Percentiles rank a stretch among this genome's conserved stretches.
Conservation (phyloP, 306 rosid species). For the Cucurbita pepo region DNA sequence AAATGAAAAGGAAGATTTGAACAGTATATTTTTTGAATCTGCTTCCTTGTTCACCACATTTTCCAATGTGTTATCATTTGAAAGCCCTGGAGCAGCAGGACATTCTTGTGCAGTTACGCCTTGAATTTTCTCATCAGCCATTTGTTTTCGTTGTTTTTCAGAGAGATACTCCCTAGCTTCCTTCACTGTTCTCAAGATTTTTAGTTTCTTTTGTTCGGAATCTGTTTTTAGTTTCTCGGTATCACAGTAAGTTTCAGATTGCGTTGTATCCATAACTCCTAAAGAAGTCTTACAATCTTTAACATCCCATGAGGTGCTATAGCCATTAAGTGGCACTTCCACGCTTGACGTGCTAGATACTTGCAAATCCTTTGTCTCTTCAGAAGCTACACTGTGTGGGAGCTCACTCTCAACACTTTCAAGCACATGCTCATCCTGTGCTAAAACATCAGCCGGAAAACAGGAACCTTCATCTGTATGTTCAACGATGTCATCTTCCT, state of each 20-base stretch:
- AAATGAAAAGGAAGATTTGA: slow-evolving; percentile 15
- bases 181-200: slow-evolving; percentile 62
- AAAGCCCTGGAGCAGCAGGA: slow-evolving; percentile 16
- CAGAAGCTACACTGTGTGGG: slow-evolving; percentile 10
- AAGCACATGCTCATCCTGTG: slow-evolving; percentile 6
- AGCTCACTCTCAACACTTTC: slow-evolving; percentile 12
- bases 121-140: slow-evolving; percentile 9
- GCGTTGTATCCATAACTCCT: slow-evolving; percentile 13
- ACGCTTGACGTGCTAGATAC: slow-evolving; percentile 8
- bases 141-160: slow-evolving; percentile 29
- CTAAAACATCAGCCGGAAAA: slow-evolving; percentile 10
- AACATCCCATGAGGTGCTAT: slow-evolving; percentile 14
- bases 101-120: slow-evolving; percentile 14
- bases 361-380: slow-evolving; percentile 10
- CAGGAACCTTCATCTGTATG: slow-evolving; percentile 9
- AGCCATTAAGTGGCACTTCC: slow-evolving; percentile 17
- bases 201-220: slow-evolving; percentile 25
- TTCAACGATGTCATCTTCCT: slow-evolving; percentile 13
- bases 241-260: slow-evolving; percentile 16
- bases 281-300: slow-evolving; percentile 10
- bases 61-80: slow-evolving; percentile 16
- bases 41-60: slow-evolving; percentile 8
- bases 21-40: slow-evolving; percentile 5
- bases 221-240: slow-evolving; percentile 15
- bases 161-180: slow-evolving; percentile 81